These are phyloP conservation scores for Aechmea fasciata DNA, from an alignment of 176 grass and related monocot genomes.

Conservation along the genomic window DNA sequence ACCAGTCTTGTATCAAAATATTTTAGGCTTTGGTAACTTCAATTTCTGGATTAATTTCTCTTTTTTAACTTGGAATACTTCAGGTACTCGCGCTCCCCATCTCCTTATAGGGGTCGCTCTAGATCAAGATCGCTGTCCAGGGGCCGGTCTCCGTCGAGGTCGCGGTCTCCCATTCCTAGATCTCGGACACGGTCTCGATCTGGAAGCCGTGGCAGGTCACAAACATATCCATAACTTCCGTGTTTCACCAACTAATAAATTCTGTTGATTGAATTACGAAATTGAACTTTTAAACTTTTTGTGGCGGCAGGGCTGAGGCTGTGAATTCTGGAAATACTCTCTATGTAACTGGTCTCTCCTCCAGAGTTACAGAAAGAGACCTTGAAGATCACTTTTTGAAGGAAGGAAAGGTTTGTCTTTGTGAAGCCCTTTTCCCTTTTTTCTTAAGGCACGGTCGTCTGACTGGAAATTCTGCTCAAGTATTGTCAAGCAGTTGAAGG, in stretches of 20 bases:
- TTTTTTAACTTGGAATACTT: background rate
- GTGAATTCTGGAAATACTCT: slow-evolving; percentile 59
- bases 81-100: slow-evolving; percentile 59
- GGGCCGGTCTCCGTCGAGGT: slow-evolving; percentile 38
- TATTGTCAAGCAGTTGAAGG: no score
- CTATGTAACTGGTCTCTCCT: slow-evolving; percentile 57
- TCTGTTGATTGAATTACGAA: background rate
- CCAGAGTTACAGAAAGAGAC: slow-evolving; percentile 57
- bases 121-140: slow-evolving; percentile 54
- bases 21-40: background rate
- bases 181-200: slow-evolving; percentile 36
- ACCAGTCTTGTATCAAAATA: background rate
- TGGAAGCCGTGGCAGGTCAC: slow-evolving; percentile 48
- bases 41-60: background rate
- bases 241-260: background rate
- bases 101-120: slow-evolving; percentile 42
- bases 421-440: background rate
- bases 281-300: background rate
- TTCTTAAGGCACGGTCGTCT: background rate
- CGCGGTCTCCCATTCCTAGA: slow-evolving; percentile 41
- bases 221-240: slow-evolving; percentile 3
- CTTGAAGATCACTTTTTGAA: slow-evolving; percentile 57
- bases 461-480: no score
- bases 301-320: slow-evolving; percentile 26
- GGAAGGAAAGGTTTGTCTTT: slow-evolving; percentile 50